Percentiles rank a stretch among this genome's conserved stretches.
phyloP scores from a whole-genome alignment of 2,329 filamentous ascomycete genomes.

The Trichophyton schoenleinii region DNA sequence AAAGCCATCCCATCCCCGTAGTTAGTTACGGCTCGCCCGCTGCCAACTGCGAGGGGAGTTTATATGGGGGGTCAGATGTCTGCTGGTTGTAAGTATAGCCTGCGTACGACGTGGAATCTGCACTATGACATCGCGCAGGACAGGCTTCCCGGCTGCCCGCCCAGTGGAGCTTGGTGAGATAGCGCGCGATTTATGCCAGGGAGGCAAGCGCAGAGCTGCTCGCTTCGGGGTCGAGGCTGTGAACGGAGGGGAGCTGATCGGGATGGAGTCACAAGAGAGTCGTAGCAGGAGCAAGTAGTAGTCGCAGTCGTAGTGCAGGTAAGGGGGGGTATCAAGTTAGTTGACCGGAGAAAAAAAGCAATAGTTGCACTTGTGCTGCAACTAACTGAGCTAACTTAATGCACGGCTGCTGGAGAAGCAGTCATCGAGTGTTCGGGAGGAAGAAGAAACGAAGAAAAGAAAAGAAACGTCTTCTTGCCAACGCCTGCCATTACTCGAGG shows the following conservation, averaged over 20 bases:
- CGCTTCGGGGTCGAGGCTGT: not conserved
- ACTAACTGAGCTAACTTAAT: too few species aligned
- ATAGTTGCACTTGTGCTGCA: not conserved
- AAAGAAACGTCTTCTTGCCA: not conserved
- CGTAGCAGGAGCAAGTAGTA: too few species aligned
- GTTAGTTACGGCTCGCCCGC: too few species aligned
- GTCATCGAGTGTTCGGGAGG: not conserved
- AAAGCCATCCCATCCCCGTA: not conserved
- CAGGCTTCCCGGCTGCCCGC: not conserved
- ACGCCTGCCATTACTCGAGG: too few species aligned
- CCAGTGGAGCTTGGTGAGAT: not conserved
- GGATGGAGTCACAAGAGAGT: not conserved
- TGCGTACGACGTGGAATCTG: not conserved
- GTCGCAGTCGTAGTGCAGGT: too few species aligned
- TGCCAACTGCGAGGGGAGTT: too few species aligned
- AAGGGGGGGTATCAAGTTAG: too few species aligned
- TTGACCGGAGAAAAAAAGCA: not conserved
- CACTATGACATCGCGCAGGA: not conserved
- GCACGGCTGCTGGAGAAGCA: too few species aligned
- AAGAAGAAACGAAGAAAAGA: not conserved
- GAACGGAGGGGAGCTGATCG: not conserved
- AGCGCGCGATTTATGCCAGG: not conserved
- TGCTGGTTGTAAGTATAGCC: too few species aligned
- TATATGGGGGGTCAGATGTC: too few species aligned
- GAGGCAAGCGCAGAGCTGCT: not conserved